phyloP scores from a whole-genome alignment of 257 asterid species.

The Jaltomata sinuosa region DNA sequence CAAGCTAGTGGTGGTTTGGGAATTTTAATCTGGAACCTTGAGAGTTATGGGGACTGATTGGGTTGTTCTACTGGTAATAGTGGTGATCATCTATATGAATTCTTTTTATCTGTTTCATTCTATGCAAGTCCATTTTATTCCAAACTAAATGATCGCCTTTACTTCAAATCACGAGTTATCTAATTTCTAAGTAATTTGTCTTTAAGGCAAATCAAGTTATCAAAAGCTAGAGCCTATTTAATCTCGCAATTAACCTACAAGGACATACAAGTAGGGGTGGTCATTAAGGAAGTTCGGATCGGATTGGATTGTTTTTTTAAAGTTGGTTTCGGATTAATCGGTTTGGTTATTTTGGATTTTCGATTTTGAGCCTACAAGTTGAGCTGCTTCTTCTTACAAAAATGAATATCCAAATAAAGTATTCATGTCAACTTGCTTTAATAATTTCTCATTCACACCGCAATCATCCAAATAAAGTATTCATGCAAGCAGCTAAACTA shows the following conservation, averaged over 20 bases:
- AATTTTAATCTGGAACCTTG: neutral
- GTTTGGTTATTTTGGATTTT: neutral
- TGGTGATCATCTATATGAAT: neutral
- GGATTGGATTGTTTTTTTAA: neutral
- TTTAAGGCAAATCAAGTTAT: neutral
- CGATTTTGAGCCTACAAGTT: neutral
- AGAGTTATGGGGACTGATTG: neutral
- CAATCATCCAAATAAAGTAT: no score
- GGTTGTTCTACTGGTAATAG: neutral
- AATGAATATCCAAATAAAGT: no score
- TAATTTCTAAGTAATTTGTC: neutral
- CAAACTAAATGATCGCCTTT: neutral
- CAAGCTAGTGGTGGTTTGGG: neutral
- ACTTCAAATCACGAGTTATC: neutral
- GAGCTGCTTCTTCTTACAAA: neutral
- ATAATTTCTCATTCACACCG: no score
- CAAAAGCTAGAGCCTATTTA: neutral
- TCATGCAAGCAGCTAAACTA: no score
- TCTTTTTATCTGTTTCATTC: neutral
- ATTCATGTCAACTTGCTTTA: no score
- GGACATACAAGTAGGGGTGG: neutral
- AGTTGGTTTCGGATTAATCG: neutral
- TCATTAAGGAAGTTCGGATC: neutral
- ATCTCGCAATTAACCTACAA: neutral
- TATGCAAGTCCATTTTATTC: neutral